Conservation (phyloP, 176 grass and related monocot species). For the Aegilops longissima region DNA sequence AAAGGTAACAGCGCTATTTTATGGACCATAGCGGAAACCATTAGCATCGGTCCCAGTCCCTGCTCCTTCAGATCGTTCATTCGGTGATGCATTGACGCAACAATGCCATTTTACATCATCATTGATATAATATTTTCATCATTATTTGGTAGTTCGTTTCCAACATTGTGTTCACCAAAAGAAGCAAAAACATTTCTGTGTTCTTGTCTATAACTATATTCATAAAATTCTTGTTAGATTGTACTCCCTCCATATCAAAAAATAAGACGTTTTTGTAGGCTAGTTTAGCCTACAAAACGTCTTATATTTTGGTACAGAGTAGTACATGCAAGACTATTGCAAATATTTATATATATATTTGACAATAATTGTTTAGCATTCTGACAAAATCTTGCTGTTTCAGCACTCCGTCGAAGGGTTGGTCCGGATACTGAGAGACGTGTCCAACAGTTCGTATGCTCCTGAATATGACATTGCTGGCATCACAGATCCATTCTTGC, state of each 20-base stretch:
- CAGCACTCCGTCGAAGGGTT: constrained; percentile 85
- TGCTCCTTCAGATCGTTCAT: constrained; percentile 9
- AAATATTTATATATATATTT: constrained; percentile 7
- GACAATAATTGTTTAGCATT: constrained; percentile 1
- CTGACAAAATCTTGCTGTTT: constrained; percentile 39
- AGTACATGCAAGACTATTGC: background rate
- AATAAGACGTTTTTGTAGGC: too few species aligned
- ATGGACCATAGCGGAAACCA: background rate
- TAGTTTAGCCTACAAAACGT: too few species aligned
- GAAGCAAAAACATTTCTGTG: background rate
- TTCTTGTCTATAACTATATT: background rate
- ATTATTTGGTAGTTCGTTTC: background rate
- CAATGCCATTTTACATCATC: constrained; percentile 1
- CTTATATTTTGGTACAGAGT: too few species aligned
- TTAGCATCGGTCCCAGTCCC: background rate
- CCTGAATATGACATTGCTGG: constrained; percentile 96
- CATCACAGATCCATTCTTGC: constrained; percentile 97
- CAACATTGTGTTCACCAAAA: background rate
- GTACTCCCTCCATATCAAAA: background rate
- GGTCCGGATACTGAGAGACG: constrained; percentile 86
- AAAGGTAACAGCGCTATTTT: constrained; percentile 56
- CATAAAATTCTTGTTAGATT: background rate
- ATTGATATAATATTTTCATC: background rate
- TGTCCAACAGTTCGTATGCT: constrained; percentile 97
- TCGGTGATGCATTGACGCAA: background rate